Evolutionary conservation across 495 filamentous ascomycete species (phyloP).

Genomic region (Cenococcum geophilum): DNA sequence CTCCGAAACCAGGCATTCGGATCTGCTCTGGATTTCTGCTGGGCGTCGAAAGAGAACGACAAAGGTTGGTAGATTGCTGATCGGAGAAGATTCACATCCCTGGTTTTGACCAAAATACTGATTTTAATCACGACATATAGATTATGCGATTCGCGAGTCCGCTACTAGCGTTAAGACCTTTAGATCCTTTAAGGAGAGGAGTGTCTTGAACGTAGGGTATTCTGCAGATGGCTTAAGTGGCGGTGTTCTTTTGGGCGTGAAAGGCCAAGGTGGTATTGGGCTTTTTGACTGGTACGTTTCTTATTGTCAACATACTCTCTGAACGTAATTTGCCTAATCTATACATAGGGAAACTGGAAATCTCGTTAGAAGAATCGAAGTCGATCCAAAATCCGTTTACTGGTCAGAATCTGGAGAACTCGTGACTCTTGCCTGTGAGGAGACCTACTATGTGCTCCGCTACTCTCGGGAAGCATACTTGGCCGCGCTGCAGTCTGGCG

Average conservation of each 20-base stretch:
- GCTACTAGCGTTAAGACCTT: conserved; percentile 90
- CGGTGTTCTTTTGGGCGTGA: conserved; percentile 89
- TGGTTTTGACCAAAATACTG: no score
- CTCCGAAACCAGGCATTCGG: conserved; percentile 98
- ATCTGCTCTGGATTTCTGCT: conserved; percentile 89
- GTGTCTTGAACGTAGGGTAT: conserved; percentile 82
- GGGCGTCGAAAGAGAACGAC: conserved; percentile 95
- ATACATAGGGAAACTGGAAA: conserved; percentile 56
- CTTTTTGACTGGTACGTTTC: conserved; percentile 76
- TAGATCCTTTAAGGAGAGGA: conserved; percentile 94
- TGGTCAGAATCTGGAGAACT: conserved; percentile 97
- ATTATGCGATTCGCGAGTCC: conserved; percentile 94
- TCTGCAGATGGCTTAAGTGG: conserved; percentile 87
- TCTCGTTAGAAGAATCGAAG: conserved; percentile 89
- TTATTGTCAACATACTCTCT: not conserved
- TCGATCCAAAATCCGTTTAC: conserved; percentile 81
- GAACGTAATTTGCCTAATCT: not conserved
- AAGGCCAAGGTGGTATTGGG: conserved; percentile 87
- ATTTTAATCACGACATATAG: conserved; percentile 29
- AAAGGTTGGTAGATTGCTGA: conserved; percentile 43
- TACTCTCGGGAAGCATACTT: conserved; percentile 84
- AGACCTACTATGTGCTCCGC: conserved; percentile 89
- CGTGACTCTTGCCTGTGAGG: conserved; percentile 87
- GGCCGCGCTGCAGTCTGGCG: conserved; percentile 69
- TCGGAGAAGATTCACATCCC: no score